Base-by-base conservation (phyloP, 495 filamentous ascomycete genomes). In the Lophiostoma macrostomum region DNA sequence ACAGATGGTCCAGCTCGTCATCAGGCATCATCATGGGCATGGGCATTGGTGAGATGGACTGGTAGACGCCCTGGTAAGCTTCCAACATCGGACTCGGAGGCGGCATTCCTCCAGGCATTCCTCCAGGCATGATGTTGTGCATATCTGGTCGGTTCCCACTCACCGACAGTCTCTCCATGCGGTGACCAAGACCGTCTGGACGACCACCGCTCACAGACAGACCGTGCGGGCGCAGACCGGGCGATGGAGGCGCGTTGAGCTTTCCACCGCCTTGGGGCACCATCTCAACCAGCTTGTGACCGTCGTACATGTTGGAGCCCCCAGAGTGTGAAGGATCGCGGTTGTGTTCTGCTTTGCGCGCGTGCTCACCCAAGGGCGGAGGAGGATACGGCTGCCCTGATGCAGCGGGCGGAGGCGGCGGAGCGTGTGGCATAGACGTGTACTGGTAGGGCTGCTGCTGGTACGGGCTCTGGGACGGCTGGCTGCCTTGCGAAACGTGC, bases 31-130 rank as follows among this genome's bases (percentile, higher is more conserved):
- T 67, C 34, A 84, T 72, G 0, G 91, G 87, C 0, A 87, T 90
- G 0, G 91, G 91, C 88, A 95, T 93, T 1, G 93, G 91, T 1
- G 91, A 95, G 60, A 96, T 88, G 43, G 86, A 87, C 69, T 98
- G 93, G 64, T 94, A 98, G 1, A 90, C 95, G 5, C 93, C 93
- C 51, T 83, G 84, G 70, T 98, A 98, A 1, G 93, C 85, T 69
- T 96, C 93, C 11, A 96, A 78, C 14, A 96, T 74, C 0, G 93
- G 93, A 50, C 87, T 93, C 7, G 83, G 79, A 1, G 88, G 87
- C 8, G 64, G 64, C 29, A 86, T 79, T 32, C 69, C 67, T 37
- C 71, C 73, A 1, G 64, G 62, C 40, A 69, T 42, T 1, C 48
- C 61, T 19, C 64, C 67, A 1, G 52, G 44, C 35, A 62, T 47